Base-by-base conservation (phyloP, 805 yeast species). In the Sugiyamaella qingdaonensis region DNA sequence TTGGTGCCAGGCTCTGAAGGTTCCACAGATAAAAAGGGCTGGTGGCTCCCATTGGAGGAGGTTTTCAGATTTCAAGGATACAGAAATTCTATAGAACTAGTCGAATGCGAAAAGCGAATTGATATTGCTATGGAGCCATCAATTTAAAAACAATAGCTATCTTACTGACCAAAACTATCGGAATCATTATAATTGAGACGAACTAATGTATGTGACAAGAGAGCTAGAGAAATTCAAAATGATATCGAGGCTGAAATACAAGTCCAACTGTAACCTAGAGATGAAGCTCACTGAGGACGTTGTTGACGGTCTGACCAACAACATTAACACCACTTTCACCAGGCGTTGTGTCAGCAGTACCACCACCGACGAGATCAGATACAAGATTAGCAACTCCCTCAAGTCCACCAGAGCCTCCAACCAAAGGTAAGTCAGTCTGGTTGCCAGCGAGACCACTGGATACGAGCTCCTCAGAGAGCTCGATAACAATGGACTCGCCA, bases 41-140 rank as follows among this genome's bases (percentile, higher is more conserved):
- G 76, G 76, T 73, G 76, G 77, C 34, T 57, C 14, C 47, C 56
- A 42, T 53, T 72, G 32, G 70, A 69, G 44, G 77, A 73, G 58
- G 76, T 73, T 33, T 73, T 73, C 54, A 63, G 76, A 57, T 65
- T 58, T 49, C 75, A 72, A n/a, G 51, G 53, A 31, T 37, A 44
- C 14, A 10, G 33, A 33, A 14, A 24, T 24, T 24, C 29, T 3
- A 24, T 4, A 4, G 7, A 4, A 24, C 3, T 24, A 24, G 7
- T 4, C 29, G 3, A 24, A 24, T 3, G 29, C 3, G 29, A 24
- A 24, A 24, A 4, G 29, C 29, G 7, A 4, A 24, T 24, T 24
- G 29, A 24, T 3, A 7, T 7, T 7, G 7, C 29, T 7, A n/a
- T n/a, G n/a, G n/a, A n/a, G n/a, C n/a, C n/a, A n/a, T n/a, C n/a